Evolutionary conservation across 2,329 filamentous ascomycete species (phyloP).

Genomic region (Myriosclerotinia curreyana): DNA sequence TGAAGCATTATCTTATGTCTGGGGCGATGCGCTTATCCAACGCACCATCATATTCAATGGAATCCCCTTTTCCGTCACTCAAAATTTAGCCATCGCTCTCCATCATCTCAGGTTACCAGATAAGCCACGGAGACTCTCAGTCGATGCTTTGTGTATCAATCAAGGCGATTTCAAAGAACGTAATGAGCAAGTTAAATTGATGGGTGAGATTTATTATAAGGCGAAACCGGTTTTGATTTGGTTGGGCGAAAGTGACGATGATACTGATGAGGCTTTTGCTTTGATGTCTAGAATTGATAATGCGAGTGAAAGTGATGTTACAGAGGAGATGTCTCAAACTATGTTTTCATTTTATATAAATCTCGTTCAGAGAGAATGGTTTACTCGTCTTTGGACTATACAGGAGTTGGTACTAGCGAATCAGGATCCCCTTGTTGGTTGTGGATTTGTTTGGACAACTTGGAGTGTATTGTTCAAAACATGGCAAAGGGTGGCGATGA

Average conservation of each 20-base stretch:
- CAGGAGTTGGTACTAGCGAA: conserved; percentile 17
- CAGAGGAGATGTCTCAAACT: neutral
- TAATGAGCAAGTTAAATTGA: conserved; percentile 27
- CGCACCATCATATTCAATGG: conserved; percentile 14
- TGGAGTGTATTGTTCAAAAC: conserved; percentile 2
- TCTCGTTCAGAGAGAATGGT: conserved; percentile 18
- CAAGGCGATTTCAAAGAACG: conserved; percentile 26
- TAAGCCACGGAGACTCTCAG: conserved; percentile 16
- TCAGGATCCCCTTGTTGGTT: conserved; percentile 6
- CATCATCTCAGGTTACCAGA: conserved; percentile 4
- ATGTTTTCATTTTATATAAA: neutral
- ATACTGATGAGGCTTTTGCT: neutral
- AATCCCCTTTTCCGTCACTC: conserved; percentile 10
- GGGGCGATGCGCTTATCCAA: conserved; percentile 8
- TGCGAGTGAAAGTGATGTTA: neutral
- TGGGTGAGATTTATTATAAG: conserved; percentile 28
- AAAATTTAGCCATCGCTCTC: conserved; percentile 20
- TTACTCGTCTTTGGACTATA: conserved; percentile 25
- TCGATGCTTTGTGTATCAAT: conserved; percentile 29
- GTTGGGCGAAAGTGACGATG: conserved; percentile 12
- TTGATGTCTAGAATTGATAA: neutral
- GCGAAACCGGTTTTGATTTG: conserved; percentile 21
- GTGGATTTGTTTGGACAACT: conserved; percentile 5
- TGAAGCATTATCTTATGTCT: conserved; percentile 24
- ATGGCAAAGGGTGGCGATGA: neutral